phyloP scores from a whole-genome alignment of 1,284 basidiomycete species.

The Pisolithus thermaeus region DNA sequence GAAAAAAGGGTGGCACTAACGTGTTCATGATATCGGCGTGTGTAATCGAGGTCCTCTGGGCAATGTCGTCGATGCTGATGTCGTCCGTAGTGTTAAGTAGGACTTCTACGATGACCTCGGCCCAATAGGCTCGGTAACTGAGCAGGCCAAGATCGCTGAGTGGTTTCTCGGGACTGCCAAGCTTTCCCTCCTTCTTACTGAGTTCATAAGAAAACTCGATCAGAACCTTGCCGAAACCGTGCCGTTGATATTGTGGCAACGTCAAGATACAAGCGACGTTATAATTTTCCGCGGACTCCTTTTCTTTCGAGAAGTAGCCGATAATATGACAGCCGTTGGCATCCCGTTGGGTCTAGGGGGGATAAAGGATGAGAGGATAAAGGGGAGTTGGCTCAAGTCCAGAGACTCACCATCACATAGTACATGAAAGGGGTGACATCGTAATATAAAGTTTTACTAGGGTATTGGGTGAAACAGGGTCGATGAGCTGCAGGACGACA shows the following conservation, averaged over 20 bases:
- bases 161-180: slow-evolving; percentile 97
- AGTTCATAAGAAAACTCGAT: slow-evolving; percentile 99
- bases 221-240: slow-evolving; percentile 91
- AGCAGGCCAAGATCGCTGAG: slow-evolving; percentile 92
- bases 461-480: slow-evolving; percentile 18
- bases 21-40: slow-evolving; percentile 98
- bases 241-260: slow-evolving; percentile 94
- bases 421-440: slow-evolving; percentile 99
- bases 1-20: slow-evolving; percentile 48
- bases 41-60: slow-evolving; percentile 93
- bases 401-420: slow-evolving; percentile 84
- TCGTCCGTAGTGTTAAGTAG: slow-evolving; percentile 72
- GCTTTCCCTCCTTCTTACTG: slow-evolving; percentile 92
- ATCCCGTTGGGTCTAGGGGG: slow-evolving; percentile 72
- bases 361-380: slow-evolving; percentile 13
- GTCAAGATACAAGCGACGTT: slow-evolving; percentile 99
- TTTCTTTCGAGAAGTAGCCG: slow-evolving; percentile 99
- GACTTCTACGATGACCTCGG: slow-evolving; percentile 92
- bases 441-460: slow-evolving; percentile 96
- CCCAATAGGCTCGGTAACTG: slow-evolving; percentile 96
- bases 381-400: slow-evolving; percentile 2
- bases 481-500: slow-evolving; percentile 20
- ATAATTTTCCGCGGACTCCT: slow-evolving; percentile 96
- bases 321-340: slow-evolving; percentile 90
- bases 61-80: slow-evolving; percentile 95